A percentile compares a stretch with the other conserved stretches of the same genome.
These are phyloP conservation scores for Aspergillus bertholletiae DNA, from an alignment of 495 filamentous ascomycete genomes.

Conservation along the genomic window DNA sequence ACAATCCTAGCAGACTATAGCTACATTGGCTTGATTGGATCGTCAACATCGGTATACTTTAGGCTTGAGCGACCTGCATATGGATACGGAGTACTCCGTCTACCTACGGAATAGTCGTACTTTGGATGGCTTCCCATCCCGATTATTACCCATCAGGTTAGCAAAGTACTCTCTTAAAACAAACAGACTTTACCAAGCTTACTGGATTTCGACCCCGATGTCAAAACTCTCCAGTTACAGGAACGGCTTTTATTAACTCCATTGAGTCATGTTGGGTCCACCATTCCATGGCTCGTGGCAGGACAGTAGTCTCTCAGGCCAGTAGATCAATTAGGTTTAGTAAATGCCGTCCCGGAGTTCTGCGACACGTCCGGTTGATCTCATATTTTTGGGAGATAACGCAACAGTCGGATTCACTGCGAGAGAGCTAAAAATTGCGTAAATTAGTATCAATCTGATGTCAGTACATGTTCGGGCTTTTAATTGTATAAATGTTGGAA, in stretches of 20 bases:
- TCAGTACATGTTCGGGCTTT: too few species aligned
- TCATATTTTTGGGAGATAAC: background rate
- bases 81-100: background rate
- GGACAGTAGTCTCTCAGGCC: background rate
- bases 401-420: background rate
- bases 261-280: background rate
- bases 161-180: background rate
- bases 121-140: background rate
- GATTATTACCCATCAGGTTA: background rate
- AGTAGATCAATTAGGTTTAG: conserved; percentile 1
- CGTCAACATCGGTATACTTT: background rate
- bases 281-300: background rate
- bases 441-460: background rate
- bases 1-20: background rate
- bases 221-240: background rate
- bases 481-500: too few species aligned
- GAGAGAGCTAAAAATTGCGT: background rate
- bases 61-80: background rate
- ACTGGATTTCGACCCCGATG: background rate
- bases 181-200: background rate
- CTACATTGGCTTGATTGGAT: background rate
- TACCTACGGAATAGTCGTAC: background rate
- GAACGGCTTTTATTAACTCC: background rate
- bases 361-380: background rate
- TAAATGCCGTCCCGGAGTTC: background rate